Conservation (phyloP, 2,329 filamentous ascomycete genomes). For the Aureobasidium sp. region DNA sequence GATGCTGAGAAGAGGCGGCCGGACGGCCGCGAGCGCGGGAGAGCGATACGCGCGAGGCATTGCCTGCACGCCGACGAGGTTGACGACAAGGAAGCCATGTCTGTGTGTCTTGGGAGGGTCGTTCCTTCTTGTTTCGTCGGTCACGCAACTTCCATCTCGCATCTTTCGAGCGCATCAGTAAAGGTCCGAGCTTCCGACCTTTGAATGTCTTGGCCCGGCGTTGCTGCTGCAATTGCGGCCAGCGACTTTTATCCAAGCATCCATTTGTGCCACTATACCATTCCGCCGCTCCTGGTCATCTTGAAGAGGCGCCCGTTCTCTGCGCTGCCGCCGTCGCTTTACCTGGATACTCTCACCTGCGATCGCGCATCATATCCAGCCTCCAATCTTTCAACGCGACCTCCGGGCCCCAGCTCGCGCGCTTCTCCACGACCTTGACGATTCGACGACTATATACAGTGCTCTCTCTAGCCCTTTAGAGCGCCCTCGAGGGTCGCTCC, state of each 20-base stretch:
- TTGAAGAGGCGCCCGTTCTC: background rate
- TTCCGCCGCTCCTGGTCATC: background rate
- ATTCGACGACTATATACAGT: background rate
- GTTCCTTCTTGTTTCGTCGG: background rate
- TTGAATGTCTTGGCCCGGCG: constrained; percentile 6
- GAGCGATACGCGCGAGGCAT: constrained; percentile 5
- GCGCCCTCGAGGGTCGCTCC: constrained; percentile 16
- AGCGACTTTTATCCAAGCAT: background rate
- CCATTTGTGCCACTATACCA: background rate
- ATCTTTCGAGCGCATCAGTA: background rate
- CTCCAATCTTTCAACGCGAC: background rate
- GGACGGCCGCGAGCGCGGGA: background rate
- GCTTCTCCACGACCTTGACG: constrained; percentile 3
- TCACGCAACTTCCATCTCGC: background rate
- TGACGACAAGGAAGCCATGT: constrained; percentile 4
- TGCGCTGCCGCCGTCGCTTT: background rate
- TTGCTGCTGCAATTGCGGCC: background rate
- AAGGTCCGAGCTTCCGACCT: constrained; percentile 4
- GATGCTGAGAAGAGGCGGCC: constrained; percentile 6
- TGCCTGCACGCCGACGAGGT: constrained; percentile 8
- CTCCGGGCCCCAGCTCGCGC: background rate
- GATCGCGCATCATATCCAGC: no score
- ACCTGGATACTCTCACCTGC: background rate
- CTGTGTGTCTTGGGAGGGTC: background rate
- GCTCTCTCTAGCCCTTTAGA: background rate